Base-by-base conservation (phyloP, 2,329 filamentous ascomycete species). In the Penicillium concentricum region DNA sequence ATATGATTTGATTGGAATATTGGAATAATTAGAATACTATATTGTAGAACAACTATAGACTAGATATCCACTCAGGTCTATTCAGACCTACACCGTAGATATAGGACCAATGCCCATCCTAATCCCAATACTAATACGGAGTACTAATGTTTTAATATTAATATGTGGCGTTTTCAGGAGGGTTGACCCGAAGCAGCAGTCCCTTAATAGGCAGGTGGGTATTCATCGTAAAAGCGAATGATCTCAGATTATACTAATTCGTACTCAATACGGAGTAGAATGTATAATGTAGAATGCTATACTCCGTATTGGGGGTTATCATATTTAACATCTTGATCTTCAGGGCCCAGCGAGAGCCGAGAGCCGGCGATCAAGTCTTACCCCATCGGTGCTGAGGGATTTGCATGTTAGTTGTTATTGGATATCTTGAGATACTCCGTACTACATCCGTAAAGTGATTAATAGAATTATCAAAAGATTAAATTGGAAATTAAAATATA, bases 101-200 rank as follows among this genome's bases (percentile, higher is more conserved):
- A 34, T 3, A 22, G 15, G 28, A 26, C 24, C 24, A 26, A 26
- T 26, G 6, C 24, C 5, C 24, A 26, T 26, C 24, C 24, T 5
- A 26, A 26, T 5, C 16, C 30, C 30, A 30, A 30, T 30, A 30
- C 28, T 4, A 13, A 32, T 32, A 13, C 30, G 10, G 12, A 32
- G 12, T 32, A 32, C 12, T 1, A 32, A 15, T 32, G 12, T 32
- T 32, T 32, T 34, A 41, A 42, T 47, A 35, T 41, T 28, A 30
- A 51, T 41, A 34, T 34, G 54, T 57, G 54, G 54, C 54, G 54
- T 48, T 53, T 50, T 51, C 46, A 53, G 54, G 49, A 52, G 42
- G 49, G 43, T 48, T 16, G 16, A 54, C 54, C 54, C 54, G 54
- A 56, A 51, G 39, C 54, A 50, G 45, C 2, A 26, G 37, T 38